Evolutionary conservation across 352 stramenopile genomes (phyloP), one percentile per base, ranked within the genome.

Genomic region (Globisporangium camurandrum): DNA sequence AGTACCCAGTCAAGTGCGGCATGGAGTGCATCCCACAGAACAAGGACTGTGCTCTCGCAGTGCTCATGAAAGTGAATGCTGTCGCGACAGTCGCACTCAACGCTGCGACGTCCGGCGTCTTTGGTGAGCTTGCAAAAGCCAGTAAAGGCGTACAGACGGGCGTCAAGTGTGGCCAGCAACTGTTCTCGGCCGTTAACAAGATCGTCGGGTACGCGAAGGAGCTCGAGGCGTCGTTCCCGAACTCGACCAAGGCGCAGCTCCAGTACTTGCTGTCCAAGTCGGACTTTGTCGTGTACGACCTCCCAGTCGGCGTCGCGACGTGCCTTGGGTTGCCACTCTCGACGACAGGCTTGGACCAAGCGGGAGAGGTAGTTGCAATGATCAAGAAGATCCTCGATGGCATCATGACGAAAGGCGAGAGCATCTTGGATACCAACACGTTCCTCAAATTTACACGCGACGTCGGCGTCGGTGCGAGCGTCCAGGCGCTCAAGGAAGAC

Each of bases 31-130:
- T n/a, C n/a, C n/a, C n/a, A n/a, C n/a, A n/a, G n/a, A n/a, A n/a
- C n/a, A n/a, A n/a, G n/a, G n/a, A n/a, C n/a, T n/a, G n/a, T n/a
- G n/a, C n/a, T n/a, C n/a, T n/a, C n/a, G n/a, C n/a, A n/a, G n/a
- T n/a, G n/a, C n/a, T 14, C 24, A 23, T 10, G 24, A 86, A 88
- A 51, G 41, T 82, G n/a, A 66, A 50, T 0, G 62, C 68, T 2
- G 68, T 81, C 1, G 75, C 71, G 2, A 73, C 65, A 12, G 70
- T 75, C 0, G 70, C 67, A 0, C 26, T 91, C 17, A 84, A 71
- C 26, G 57, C 66, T 2, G 75, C 74, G 2, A 75, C 68, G 2
- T 59, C 61, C 1, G 79, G 79, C 0, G 63, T 88, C 4, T 82
- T 87, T 28, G 71, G 64, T 24, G 41, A 80, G 43, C 46, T 88